These are phyloP conservation scores for Schwanniomyces pseudopolymorphus DNA, from an alignment of 805 yeast species.

Conservation along the genomic window DNA sequence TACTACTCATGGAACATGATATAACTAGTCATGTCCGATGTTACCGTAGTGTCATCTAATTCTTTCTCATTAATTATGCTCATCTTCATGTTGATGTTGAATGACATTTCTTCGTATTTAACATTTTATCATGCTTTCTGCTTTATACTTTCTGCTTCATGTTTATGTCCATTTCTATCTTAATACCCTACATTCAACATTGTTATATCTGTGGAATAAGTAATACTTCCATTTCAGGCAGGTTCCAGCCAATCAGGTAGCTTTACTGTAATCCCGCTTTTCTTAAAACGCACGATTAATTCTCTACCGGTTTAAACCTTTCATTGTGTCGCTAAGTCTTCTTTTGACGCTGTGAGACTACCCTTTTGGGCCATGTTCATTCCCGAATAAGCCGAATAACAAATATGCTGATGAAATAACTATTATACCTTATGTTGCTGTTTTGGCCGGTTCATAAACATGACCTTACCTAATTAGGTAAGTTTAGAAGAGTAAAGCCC, in stretches of 20 bases:
- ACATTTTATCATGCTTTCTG: too few species aligned
- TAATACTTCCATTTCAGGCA: not conserved
- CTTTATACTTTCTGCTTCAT: not conserved
- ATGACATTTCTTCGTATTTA: too few species aligned
- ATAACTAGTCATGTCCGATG: not conserved
- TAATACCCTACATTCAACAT: not conserved
- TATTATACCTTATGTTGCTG: conserved; percentile 3
- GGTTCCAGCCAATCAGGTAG: not conserved
- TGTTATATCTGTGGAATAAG: not conserved
- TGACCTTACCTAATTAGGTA: conserved; percentile 18
- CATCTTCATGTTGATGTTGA: too few species aligned
- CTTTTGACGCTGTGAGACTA: not conserved
- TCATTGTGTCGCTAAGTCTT: not conserved
- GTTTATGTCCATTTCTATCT: not conserved
- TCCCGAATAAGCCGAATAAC: conserved; percentile 18
- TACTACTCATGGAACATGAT: not conserved
- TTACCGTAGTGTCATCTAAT: not conserved
- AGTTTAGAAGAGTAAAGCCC: not conserved
- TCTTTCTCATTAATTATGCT: not conserved
- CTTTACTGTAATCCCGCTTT: not conserved
- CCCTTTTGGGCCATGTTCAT: not conserved
- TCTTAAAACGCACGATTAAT: not conserved
- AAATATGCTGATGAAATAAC: conserved; percentile 6
- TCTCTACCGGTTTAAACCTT: not conserved
- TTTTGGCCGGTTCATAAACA: conserved; percentile 13